Percentiles rank a stretch among this genome's conserved stretches.
These are phyloP conservation scores for Phellinidium pouzarii DNA, from an alignment of 1,284 basidiomycete species.

Conservation along the genomic window DNA sequence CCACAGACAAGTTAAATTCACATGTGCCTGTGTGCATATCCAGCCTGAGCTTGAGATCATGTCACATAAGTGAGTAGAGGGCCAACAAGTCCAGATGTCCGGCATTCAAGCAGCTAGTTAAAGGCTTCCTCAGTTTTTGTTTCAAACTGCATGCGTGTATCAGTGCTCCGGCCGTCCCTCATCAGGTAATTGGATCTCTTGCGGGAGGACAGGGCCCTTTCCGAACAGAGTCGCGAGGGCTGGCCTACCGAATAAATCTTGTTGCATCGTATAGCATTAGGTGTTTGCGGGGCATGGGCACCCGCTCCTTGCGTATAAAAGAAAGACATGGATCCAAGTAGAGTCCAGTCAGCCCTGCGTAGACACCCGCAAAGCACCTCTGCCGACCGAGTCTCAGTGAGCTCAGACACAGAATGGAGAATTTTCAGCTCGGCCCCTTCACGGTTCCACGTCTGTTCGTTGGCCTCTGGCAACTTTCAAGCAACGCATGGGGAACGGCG, in stretches of 20 bases:
- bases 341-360: not conserved
- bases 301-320: not conserved
- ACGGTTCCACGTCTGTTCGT: slow-evolving; percentile 62
- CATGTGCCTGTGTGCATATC: not conserved
- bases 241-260: not conserved
- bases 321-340: not conserved
- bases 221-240: not conserved
- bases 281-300: not conserved
- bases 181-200: slow-evolving; percentile 5
- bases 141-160: slow-evolving; percentile 9
- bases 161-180: slow-evolving; percentile 1
- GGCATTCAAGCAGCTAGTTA: slow-evolving; percentile 5
- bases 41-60: not conserved
- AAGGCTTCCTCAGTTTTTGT: no score
- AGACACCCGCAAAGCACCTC: not conserved
- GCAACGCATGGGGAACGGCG: slow-evolving; percentile 75
- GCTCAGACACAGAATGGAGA: slow-evolving; percentile 42
- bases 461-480: slow-evolving; percentile 78
- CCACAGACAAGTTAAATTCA: not conserved
- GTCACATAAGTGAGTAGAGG: slow-evolving; percentile 1
- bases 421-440: slow-evolving; percentile 55
- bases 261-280: slow-evolving; percentile 9
- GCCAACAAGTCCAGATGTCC: no score
- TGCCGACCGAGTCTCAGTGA: no score
- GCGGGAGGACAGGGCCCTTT: slow-evolving; percentile 1